Conservation (phyloP, 345 rosid genomes). For the Citropsis articulata region DNA sequence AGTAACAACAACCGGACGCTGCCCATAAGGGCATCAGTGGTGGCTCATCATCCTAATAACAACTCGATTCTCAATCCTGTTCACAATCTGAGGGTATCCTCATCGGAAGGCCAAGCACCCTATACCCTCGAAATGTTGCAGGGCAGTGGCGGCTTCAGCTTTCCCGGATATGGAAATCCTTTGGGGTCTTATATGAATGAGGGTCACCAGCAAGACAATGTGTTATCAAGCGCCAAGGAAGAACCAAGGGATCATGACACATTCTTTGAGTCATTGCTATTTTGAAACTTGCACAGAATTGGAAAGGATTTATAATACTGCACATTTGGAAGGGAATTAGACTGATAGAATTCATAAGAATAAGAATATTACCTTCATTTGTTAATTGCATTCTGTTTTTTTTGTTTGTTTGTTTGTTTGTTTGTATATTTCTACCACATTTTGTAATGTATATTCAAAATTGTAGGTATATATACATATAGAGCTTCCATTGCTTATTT, state of each 20-base stretch:
- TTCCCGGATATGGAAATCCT: conserved; percentile 37
- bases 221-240: conserved; percentile 44
- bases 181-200: conserved; percentile 41
- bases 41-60: conserved; percentile 21
- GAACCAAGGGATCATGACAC: conserved; percentile 53
- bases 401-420: conserved; percentile 21
- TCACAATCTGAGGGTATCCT: conserved; percentile 19
- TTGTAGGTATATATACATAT: background rate
- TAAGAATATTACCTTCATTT: conserved; percentile 19
- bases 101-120: conserved; percentile 36
- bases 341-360: conserved; percentile 1
- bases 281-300: conserved; percentile 19
- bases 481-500: conserved; percentile 12
- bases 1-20: conserved; percentile 17
- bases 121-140: conserved; percentile 49
- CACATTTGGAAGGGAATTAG: background rate
- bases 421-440: conserved; percentile 21
- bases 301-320: background rate
- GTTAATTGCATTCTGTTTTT: conserved; percentile 24
- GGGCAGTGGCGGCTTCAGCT: conserved; percentile 33
- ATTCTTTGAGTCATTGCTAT: conserved; percentile 47
- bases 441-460: conserved; percentile 7
- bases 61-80: conserved; percentile 26
- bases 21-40: conserved; percentile 33
- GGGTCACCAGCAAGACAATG: conserved; percentile 19